phyloP scores from a whole-genome alignment of 441 rosid species.

The Sinapis alba region DNA sequence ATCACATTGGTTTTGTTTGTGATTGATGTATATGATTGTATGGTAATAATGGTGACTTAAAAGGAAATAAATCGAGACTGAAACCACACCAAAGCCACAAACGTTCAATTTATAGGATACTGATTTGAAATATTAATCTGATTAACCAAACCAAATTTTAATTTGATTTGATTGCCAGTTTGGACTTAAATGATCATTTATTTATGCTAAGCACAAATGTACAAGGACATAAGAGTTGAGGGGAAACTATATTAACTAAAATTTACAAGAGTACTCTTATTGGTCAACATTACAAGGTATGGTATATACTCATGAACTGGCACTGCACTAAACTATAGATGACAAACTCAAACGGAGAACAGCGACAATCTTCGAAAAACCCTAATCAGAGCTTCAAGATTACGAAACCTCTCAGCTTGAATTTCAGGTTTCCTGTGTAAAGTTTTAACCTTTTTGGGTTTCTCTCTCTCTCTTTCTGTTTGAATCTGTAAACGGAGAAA shows the following conservation, averaged over 20 bases:
- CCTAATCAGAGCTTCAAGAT: constrained; percentile 24
- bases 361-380: constrained; percentile 22
- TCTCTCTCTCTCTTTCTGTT: background rate
- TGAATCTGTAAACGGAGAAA: background rate
- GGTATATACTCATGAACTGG: constrained; percentile 1
- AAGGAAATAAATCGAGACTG: background rate
- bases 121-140: background rate
- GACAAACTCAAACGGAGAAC: background rate
- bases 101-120: background rate
- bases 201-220: background rate
- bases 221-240: background rate
- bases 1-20: background rate
- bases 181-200: background rate
- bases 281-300: background rate
- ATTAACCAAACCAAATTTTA: background rate
- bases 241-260: background rate
- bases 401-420: background rate
- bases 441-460: constrained; percentile 5
- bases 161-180: background rate
- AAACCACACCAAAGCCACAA: background rate
- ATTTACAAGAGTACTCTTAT: background rate
- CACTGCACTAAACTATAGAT: background rate
- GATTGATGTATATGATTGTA: background rate
- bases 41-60: background rate
- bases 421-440: constrained; percentile 20